Conservation (phyloP, 129 eudicot species). For the Dittrichia graveolens region DNA sequence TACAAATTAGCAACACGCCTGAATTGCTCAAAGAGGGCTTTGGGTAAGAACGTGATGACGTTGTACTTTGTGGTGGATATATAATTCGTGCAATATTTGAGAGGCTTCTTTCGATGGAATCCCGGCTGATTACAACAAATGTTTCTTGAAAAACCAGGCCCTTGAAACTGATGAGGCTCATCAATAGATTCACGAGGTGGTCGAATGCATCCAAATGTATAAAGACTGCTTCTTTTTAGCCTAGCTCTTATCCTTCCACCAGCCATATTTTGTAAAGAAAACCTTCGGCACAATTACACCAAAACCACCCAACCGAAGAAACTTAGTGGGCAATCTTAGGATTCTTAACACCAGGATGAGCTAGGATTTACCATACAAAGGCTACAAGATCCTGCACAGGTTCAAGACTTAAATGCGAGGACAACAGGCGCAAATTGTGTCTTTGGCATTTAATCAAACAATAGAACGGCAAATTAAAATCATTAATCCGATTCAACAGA, state of each 20-base stretch:
- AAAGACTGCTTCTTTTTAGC: constrained; percentile 73
- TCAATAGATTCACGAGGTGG: constrained; percentile 46
- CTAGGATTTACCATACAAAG: constrained; percentile 16
- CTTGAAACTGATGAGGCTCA: constrained; percentile 57
- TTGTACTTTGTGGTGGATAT: constrained; percentile 98
- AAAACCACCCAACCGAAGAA: neutral
- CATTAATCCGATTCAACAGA: neutral
- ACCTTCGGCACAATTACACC: neutral
- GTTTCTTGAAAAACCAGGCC: constrained; percentile 80
- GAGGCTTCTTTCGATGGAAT: constrained; percentile 70
- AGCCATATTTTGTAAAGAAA: constrained; percentile 45
- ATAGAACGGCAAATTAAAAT: constrained; percentile 15
- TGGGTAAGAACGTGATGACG: constrained; percentile 73
- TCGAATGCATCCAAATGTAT: constrained; percentile 76
- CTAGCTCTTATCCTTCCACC: constrained; percentile 78
- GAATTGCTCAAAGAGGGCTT: constrained; percentile 94
- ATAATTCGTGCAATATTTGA: constrained; percentile 70
- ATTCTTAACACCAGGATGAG: too few relatives aligned
- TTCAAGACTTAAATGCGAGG: neutral
- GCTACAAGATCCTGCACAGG: constrained; percentile 22
- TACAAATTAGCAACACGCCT: constrained; percentile 95
- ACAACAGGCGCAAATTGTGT: neutral
- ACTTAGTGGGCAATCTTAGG: too few relatives aligned
- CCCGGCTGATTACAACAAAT: constrained; percentile 80
- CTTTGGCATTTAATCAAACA: constrained; percentile 29